These are phyloP conservation scores for Nissolia schottii DNA, from an alignment of 306 rosid species.

Conservation along the genomic window DNA sequence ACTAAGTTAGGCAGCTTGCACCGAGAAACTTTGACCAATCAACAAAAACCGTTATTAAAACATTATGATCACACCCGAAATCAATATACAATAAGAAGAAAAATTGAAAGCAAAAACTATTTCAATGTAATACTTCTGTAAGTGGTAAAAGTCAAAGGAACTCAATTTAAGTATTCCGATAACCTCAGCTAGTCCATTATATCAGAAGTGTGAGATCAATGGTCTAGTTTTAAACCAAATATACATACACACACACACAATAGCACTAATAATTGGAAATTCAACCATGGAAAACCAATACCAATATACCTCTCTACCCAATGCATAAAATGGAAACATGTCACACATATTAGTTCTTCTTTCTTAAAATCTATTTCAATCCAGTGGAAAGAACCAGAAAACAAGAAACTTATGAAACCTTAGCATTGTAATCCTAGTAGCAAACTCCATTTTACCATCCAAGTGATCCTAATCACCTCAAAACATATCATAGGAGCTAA, in stretches of 20 bases:
- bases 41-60: background rate
- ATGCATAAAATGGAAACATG: background rate
- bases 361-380: background rate
- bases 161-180: background rate
- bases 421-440: background rate
- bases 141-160: too few relatives aligned
- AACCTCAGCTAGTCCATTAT: background rate
- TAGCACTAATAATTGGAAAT: background rate
- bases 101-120: background rate
- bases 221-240: background rate
- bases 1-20: background rate
- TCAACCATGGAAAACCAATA: background rate
- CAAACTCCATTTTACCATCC: background rate
- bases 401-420: background rate
- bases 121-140: background rate
- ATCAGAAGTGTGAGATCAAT: background rate
- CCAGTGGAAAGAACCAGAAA: background rate
- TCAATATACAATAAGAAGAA: background rate
- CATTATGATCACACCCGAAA: background rate
- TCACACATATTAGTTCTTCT: background rate
- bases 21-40: background rate
- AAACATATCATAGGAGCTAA: background rate
- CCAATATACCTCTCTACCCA: background rate
- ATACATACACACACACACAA: background rate
- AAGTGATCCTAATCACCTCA: background rate